Evolutionary conservation across 2,329 filamentous ascomycete genomes (phyloP), one percentile per base, ranked within the genome.

Genomic region (Salinomyces thailandicus): DNA sequence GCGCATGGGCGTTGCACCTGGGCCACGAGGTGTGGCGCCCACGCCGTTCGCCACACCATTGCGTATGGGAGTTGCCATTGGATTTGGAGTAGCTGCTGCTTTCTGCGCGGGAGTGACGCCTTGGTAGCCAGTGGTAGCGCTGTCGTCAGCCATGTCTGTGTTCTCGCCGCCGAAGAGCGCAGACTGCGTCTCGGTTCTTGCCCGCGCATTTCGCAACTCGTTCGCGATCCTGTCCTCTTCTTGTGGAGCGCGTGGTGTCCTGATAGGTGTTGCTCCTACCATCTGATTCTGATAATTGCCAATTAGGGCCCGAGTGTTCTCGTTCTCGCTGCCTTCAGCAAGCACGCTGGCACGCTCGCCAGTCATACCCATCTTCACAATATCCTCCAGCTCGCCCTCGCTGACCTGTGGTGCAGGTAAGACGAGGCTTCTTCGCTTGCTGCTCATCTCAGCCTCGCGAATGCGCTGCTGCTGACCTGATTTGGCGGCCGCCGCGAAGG

Each of bases 291-390:
- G 77, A 60, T 98, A 98, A 49, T 86, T 84, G 47, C 85, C 85
- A 39, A 96, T 74, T 31, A 98, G 69, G 4, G 87, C 86, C 47
- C 82, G 77, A 0, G 87, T 93, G 35, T 84, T 77, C 54, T 85
- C 77, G 46, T 87, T 93, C 41, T 94, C 85, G 57, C 83, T 82
- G 36, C 78, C 77, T 30, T 75, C 75, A 4, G 84, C 85, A 57
- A 83, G 69, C 44, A 72, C 67, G 52, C 79, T 86, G 29, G 91
- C 91, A 35, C 81, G 79, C 54, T 95, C 86, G 24, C 89, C 91
- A 42, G 86, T 76, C 73, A 93, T 83, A 30, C 91, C 89, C 86
- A 96, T 93, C 68, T 98, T 98, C 46, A 98, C 85, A 53, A 98
- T 96, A 48, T 95, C 87, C 55, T 98, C 91, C 41, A 98, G 69